Evolutionary conservation across 2,329 filamentous ascomycete genomes (phyloP).

Genomic region (Xylariaceae sp.): DNA sequence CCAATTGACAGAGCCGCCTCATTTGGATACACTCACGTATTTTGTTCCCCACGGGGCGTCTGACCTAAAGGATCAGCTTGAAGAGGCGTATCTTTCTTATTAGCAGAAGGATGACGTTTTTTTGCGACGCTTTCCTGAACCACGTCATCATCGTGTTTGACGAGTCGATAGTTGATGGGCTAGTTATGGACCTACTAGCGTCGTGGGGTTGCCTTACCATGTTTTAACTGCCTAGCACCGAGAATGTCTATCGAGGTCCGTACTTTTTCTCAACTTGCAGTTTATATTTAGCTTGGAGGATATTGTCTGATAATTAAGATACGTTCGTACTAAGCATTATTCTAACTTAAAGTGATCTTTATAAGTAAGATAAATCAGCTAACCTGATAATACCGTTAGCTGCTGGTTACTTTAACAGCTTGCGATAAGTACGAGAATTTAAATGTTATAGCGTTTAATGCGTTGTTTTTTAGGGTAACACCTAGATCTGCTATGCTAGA

Average conservation of each 20-base stretch:
- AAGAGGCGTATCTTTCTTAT: conserved; percentile 8
- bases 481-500: too few species aligned
- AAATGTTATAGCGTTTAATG: conserved; percentile 5
- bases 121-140: conserved; percentile 5
- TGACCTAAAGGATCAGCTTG: background rate
- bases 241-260: background rate
- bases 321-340: conserved; percentile 9
- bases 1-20: conserved; percentile 3
- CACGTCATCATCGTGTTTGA: background rate
- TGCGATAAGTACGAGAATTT: conserved; percentile 6
- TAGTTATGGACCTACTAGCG: background rate
- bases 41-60: background rate
- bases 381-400: background rate
- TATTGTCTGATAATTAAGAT: conserved; percentile 6
- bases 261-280: conserved; percentile 9
- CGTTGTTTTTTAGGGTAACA: background rate
- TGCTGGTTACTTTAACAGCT: background rate
- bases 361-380: conserved; percentile 1
- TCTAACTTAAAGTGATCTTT: background rate
- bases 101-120: conserved; percentile 5
- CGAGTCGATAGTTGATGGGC: background rate
- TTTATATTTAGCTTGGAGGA: background rate
- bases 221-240: conserved; percentile 1
- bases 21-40: conserved; percentile 8
- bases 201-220: conserved; percentile 6